These are phyloP conservation scores for Buddleja alternifolia DNA, from an alignment of 257 asterid species.

Conservation along the genomic window DNA sequence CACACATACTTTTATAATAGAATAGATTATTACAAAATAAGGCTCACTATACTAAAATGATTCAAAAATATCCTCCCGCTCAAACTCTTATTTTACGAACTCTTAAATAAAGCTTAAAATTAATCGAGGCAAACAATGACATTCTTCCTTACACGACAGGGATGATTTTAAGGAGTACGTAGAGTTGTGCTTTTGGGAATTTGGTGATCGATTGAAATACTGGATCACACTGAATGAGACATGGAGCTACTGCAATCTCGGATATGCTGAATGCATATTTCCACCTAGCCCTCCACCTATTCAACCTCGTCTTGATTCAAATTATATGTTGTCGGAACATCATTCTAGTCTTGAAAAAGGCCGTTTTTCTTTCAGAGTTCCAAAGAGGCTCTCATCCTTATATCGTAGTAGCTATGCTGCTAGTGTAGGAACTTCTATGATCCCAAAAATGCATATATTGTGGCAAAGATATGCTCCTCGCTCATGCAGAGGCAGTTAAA, in stretches of 20 bases:
- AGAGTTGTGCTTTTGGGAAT: slow-evolving; percentile 48
- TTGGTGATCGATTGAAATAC: slow-evolving; percentile 45
- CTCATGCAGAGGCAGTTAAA: slow-evolving; percentile 39
- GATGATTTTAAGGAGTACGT: slow-evolving; percentile 41
- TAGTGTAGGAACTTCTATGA: neutral
- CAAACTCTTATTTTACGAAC: too few relatives aligned
- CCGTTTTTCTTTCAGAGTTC: too few relatives aligned
- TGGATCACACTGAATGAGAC: slow-evolving; percentile 53
- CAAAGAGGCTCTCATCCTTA: too few relatives aligned
- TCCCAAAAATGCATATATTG: slow-evolving; percentile 39
- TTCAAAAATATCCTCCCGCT: too few relatives aligned
- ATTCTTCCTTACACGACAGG: too few relatives aligned
- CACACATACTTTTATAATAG: too few relatives aligned
- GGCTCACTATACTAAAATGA: too few relatives aligned
- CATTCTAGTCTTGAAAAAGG: too few relatives aligned
- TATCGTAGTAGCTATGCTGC: neutral
- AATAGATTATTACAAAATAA: too few relatives aligned
- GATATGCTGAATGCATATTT: slow-evolving; percentile 16
- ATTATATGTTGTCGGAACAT: too few relatives aligned
- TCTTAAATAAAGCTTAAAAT: too few relatives aligned
- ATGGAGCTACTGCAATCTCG: slow-evolving; percentile 8
- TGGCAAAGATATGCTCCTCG: slow-evolving; percentile 33
- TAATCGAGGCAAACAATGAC: too few relatives aligned
- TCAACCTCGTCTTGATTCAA: neutral
- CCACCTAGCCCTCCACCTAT: slow-evolving; percentile 29